Evolutionary conservation across 78 protist genomes (phyloP).

Genomic region (Tieghemostelium lacteum): DNA sequence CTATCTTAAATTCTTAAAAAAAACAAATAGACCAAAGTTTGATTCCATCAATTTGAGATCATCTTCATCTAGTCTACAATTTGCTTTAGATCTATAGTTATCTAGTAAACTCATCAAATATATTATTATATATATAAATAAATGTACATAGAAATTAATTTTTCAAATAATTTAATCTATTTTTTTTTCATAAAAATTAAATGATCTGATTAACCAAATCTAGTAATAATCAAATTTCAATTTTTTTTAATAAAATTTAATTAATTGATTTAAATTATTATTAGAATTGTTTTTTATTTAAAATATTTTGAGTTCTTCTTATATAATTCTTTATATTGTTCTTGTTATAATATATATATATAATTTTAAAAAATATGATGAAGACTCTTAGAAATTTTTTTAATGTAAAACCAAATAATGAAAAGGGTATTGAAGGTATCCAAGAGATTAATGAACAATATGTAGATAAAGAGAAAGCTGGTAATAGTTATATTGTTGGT

Average conservation of each 20-base stretch:
- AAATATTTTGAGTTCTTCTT: neutral
- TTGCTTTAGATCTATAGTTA: too few species aligned
- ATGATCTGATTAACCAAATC: constrained; percentile 41
- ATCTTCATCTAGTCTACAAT: too few species aligned
- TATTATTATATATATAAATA: too few species aligned
- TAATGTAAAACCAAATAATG: neutral
- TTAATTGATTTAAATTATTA: neutral
- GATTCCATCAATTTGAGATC: neutral
- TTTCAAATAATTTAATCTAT: too few species aligned
- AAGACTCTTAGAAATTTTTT: constrained; percentile 2
- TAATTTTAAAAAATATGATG: constrained; percentile 34
- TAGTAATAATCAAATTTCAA: neutral
- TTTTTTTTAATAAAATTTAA: neutral
- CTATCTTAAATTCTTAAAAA: too few species aligned
- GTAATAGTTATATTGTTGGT: too few species aligned
- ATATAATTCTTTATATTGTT: neutral
- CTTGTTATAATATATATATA: constrained; percentile 2
- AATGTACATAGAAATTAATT: too few species aligned
- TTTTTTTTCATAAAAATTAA: constrained; percentile 10
- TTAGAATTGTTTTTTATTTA: neutral
- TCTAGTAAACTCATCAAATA: too few species aligned
- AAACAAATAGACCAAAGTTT: neutral
- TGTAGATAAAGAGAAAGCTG: too few species aligned
- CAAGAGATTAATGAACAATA: too few species aligned
- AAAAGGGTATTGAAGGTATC: too few species aligned